phyloP scores from a whole-genome alignment of 73 alveolate genomes.

The Stentor roeselii region DNA sequence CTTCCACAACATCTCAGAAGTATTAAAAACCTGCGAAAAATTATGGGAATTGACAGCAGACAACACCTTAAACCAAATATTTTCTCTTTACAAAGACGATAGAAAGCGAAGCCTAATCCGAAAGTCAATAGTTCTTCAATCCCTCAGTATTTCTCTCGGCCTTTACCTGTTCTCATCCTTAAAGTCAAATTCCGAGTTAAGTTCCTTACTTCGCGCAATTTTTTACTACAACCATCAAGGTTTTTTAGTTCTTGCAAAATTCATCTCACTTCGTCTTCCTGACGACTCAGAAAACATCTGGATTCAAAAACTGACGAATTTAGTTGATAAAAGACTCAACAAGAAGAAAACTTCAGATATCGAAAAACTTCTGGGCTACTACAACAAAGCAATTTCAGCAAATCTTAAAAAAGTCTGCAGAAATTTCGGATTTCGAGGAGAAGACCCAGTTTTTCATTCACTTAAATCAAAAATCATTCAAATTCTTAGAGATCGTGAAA shows the following conservation, averaged over 20 bases:
- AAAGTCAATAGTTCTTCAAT: not conserved
- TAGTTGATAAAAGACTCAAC: not conserved
- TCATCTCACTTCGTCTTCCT: not conserved
- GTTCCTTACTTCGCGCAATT: not conserved
- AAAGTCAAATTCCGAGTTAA: not conserved
- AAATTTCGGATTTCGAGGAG: not conserved
- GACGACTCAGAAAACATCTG: not conserved
- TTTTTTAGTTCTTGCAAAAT: not conserved
- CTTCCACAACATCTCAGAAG: not conserved
- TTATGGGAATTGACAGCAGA: constrained; percentile 24
- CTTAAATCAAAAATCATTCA: not conserved
- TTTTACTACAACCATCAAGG: not conserved
- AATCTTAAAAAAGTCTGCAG: not conserved
- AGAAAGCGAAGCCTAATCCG: not conserved
- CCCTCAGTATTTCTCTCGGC: not conserved
- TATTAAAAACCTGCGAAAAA: not conserved
- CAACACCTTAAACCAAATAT: not conserved
- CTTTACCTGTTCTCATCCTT: not conserved
- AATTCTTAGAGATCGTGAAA: not conserved
- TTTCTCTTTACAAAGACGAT: not conserved
- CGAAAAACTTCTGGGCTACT: not conserved
- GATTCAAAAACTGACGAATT: not conserved
- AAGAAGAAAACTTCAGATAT: not conserved
- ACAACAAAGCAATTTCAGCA: not conserved
- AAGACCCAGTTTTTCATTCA: not conserved